These are phyloP conservation scores for Xylaria hypoxylon DNA, from an alignment of 2,329 filamentous ascomycete genomes.

Conservation along the genomic window DNA sequence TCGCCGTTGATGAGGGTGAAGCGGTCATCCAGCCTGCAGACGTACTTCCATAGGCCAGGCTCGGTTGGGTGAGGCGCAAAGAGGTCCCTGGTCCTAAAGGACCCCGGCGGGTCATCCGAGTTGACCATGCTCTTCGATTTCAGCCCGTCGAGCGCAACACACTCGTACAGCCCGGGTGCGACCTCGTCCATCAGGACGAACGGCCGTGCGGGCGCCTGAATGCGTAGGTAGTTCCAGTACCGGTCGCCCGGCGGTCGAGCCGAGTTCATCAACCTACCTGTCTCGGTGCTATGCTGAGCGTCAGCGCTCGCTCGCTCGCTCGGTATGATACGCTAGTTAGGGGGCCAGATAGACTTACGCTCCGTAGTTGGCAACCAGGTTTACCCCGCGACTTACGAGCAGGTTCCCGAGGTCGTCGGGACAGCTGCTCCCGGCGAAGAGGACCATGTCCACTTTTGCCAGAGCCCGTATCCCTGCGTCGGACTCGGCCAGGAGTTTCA, in stretches of 20 bases:
- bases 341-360: constrained; percentile 51
- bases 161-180: constrained; percentile 51
- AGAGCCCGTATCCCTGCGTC: constrained; percentile 61
- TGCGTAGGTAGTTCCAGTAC: constrained; percentile 67
- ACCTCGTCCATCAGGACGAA: constrained; percentile 55
- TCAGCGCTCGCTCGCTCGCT: constrained; percentile 15
- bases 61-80: constrained; percentile 58
- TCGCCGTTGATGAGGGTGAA: constrained; percentile 61
- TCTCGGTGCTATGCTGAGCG: constrained; percentile 60
- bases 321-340: background rate
- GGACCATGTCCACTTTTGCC: constrained; percentile 58
- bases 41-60: constrained; percentile 59
- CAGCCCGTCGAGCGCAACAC: constrained; percentile 50
- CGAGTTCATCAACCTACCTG: constrained; percentile 67
- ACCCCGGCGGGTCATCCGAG: constrained; percentile 58
- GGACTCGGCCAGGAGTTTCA: constrained; percentile 68
- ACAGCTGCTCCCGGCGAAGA: constrained; percentile 64
- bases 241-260: constrained; percentile 61
- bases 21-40: constrained; percentile 59
- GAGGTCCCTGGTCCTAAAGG: constrained; percentile 59
- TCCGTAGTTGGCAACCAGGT: constrained; percentile 63
- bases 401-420: constrained; percentile 65
- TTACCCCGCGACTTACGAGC: constrained; percentile 61
- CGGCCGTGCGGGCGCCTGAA: constrained; percentile 53
- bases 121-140: constrained; percentile 51